Base-by-base conservation (phyloP, 208 protist genomes). In the Wallacemonas collosoma region DNA sequence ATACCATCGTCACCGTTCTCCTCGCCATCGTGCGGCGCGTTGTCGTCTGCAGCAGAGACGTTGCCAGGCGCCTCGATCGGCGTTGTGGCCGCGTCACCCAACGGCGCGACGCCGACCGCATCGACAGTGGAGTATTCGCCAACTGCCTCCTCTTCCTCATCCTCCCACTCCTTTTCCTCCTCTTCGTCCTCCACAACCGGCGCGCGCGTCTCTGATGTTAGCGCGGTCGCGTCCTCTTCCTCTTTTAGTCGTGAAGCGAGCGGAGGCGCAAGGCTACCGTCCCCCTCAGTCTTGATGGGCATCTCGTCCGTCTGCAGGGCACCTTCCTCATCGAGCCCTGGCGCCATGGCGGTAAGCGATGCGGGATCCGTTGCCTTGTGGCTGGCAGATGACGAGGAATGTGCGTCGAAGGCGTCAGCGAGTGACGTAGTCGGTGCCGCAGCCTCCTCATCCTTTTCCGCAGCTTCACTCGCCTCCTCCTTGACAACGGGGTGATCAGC, bases 11-110 rank as follows among this genome's bases (percentile, higher is more conserved):
- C 71, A 2, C 38, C 6, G 51, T 7, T 45, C 5, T 75, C 64
- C 48, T 83, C 70, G 2, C 47, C 55, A 17, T 65, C 50, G n/a
- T 71, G 58, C 64, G 41, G 64, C 63, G 60, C 68, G 8, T 68
- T 54, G 11, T 75, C 68, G 7, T 75, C 35, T 38, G 57, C 17
- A 40, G 7, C 50, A 11, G 63, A 38, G 3, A 75, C 68, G 5
- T 76, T 56, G 9, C 56, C 63, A 7, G 39, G 39, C 2, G 50
- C 76, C 17, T 69, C 70, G 1, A 35, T 26, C 0, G 45, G 45
- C 8, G 8, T 50, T 50, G 45, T 50, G 45, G 45, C 8, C 12
- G 6, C 45, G 8, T 50, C 45, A 12, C 8, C 57, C 43, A 75
- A 55, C 50, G 73, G 65, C 40, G 57, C 65, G 14, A 45, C 51